Conservation (phyloP, 2,329 filamentous ascomycete species). For the Paecilomyces sp. region DNA sequence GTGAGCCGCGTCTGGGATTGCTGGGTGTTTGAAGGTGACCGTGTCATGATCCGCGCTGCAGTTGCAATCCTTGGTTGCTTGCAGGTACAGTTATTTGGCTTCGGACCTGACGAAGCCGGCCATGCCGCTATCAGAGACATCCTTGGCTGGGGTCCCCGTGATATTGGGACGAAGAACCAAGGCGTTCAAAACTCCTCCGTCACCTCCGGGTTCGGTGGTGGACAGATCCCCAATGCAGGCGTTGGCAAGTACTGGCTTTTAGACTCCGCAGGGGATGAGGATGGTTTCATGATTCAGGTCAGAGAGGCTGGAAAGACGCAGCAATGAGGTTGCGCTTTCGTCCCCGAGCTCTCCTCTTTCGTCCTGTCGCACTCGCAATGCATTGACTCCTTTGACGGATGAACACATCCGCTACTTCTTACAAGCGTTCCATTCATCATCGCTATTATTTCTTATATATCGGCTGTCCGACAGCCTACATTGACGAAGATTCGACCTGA, state of each 20-base stretch:
- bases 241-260: constrained; percentile 37
- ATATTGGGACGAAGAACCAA: constrained; percentile 22
- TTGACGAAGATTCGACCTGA: not conserved
- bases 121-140: constrained; percentile 24
- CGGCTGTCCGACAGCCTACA: not conserved
- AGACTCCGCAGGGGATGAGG: constrained; percentile 29
- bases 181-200: constrained; percentile 24
- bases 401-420: not conserved
- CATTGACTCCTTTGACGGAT: not conserved
- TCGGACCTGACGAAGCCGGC: constrained; percentile 31
- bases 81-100: constrained; percentile 34
- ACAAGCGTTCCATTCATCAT: not conserved
- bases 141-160: constrained; percentile 30
- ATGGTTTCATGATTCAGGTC: constrained; percentile 36
- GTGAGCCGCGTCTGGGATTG: constrained; percentile 55
- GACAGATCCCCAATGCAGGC: constrained; percentile 26
- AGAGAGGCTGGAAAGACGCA: constrained; percentile 36
- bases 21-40: constrained; percentile 55
- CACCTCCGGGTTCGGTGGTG: constrained; percentile 27
- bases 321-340: not conserved
- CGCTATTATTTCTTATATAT: not conserved
- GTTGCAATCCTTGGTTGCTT: constrained; percentile 38
- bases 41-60: constrained; percentile 38
- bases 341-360: not conserved
- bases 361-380: not conserved